A percentile compares a stretch with the other conserved stretches of the same genome.
Evolutionary conservation across 768 basidiomycete genomes (phyloP).

Genomic region (Pleurotus djamor): DNA sequence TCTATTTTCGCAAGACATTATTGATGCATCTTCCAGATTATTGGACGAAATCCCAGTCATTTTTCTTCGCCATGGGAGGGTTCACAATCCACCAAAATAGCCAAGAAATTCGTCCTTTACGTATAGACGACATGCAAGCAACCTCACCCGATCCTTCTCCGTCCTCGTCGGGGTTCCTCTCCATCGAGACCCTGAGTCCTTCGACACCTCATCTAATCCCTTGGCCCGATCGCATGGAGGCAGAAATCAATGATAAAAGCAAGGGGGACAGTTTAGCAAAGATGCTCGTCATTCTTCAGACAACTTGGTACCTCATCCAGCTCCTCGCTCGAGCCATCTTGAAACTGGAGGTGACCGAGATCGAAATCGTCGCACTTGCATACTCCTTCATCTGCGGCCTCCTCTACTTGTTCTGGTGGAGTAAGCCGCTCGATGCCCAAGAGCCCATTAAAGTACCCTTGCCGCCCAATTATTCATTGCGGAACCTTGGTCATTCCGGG

Average conservation of each 20-base stretch:
- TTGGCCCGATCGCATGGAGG: not conserved
- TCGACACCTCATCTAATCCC: not conserved
- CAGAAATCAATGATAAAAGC: conserved; percentile 26
- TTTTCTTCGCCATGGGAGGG: conserved; percentile 26
- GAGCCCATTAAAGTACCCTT: conserved; percentile 8
- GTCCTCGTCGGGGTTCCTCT: not conserved
- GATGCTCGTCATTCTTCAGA: conserved; percentile 24
- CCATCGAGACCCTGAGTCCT: not conserved
- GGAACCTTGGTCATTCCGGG: not conserved
- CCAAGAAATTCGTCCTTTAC: not conserved
- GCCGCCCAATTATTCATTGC: not conserved
- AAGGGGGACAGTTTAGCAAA: conserved; percentile 29
- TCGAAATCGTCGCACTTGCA: conserved; percentile 29
- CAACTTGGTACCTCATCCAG: conserved; percentile 27
- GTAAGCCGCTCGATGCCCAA: conserved; percentile 25
- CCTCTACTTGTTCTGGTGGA: conserved; percentile 29
- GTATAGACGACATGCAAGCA: not conserved
- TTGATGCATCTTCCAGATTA: not conserved
- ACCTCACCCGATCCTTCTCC: not conserved
- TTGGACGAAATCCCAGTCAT: conserved; percentile 19
- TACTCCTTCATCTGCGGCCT: conserved; percentile 22
- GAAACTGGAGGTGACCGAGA: conserved; percentile 22
- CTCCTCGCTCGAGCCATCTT: conserved; percentile 18
- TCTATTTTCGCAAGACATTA: no score
- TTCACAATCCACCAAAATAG: conserved; percentile 12